phyloP scores from a whole-genome alignment of 257 asterid genomes.

The Solanum chiquidenum region DNA sequence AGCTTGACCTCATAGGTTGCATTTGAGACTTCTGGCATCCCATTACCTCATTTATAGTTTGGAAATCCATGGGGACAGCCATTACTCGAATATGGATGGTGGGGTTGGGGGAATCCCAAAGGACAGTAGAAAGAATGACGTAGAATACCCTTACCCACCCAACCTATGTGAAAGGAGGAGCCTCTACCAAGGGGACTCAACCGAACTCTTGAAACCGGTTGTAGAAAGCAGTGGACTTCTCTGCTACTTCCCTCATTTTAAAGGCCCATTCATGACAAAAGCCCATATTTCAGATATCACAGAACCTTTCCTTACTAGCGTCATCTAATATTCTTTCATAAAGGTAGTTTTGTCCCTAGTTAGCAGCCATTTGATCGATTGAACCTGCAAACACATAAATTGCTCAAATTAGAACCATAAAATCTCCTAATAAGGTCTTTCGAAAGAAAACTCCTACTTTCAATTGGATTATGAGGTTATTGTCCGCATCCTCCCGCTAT shows the following conservation, averaged over 20 bases:
- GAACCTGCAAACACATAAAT: too few relatives aligned
- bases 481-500: too few relatives aligned
- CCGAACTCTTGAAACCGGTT: too few relatives aligned
- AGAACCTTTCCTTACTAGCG: background rate
- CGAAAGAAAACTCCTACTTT: too few relatives aligned
- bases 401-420: too few relatives aligned
- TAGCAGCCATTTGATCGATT: too few relatives aligned
- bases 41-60: background rate
- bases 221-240: too few relatives aligned
- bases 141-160: background rate
- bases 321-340: background rate
- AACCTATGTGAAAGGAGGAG: background rate
- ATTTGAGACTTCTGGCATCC: background rate
- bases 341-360: background rate
- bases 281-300: background rate
- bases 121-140: accelerated
- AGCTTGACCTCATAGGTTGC: background rate
- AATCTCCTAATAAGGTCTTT: too few relatives aligned
- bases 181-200: background rate
- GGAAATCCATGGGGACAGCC: background rate
- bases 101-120: background rate
- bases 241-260: background rate
- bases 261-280: background rate
- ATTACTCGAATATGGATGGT: too few relatives aligned
- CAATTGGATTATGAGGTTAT: too few relatives aligned